phyloP scores from a whole-genome alignment of 176 grass and related monocot genomes.

The Lolium perenne region DNA sequence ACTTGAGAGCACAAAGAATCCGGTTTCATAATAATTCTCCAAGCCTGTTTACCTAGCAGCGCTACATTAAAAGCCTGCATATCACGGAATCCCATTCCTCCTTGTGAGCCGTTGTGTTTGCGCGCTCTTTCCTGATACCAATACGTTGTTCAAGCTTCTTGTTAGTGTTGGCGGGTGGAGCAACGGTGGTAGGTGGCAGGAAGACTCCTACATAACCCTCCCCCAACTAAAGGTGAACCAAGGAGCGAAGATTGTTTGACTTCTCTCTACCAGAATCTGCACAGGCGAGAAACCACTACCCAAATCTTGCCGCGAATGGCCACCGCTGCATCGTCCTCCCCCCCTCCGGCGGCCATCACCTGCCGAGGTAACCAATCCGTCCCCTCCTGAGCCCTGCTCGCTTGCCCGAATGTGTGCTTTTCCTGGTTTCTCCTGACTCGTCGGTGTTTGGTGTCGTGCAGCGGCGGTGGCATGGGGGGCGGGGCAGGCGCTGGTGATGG shows the following conservation, averaged over 20 bases:
- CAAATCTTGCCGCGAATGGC: conserved; percentile 43
- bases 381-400: neutral
- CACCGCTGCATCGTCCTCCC: conserved; percentile 36
- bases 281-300: neutral
- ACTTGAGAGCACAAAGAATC: neutral
- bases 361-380: conserved; percentile 73
- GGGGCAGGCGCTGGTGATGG: conserved; percentile 79
- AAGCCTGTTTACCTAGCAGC: too few species aligned
- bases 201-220: neutral
- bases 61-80: too few species aligned
- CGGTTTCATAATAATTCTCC: too few species aligned
- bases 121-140: neutral
- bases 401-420: neutral
- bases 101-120: neutral
- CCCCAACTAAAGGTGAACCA: conserved; percentile 5
- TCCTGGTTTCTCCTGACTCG: neutral
- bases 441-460: conserved; percentile 28
- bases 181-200: conserved; percentile 30
- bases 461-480: conserved; percentile 93
- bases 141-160: neutral
- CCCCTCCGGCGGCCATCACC: conserved; percentile 62
- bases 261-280: conserved; percentile 7
- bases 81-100: too few species aligned
- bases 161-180: neutral
- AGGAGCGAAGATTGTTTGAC: conserved; percentile 31